A percentile compares a stretch with the other conserved stretches of the same genome.
Conservation (phyloP, 345 rosid genomes). For the Lepidium didymum region DNA sequence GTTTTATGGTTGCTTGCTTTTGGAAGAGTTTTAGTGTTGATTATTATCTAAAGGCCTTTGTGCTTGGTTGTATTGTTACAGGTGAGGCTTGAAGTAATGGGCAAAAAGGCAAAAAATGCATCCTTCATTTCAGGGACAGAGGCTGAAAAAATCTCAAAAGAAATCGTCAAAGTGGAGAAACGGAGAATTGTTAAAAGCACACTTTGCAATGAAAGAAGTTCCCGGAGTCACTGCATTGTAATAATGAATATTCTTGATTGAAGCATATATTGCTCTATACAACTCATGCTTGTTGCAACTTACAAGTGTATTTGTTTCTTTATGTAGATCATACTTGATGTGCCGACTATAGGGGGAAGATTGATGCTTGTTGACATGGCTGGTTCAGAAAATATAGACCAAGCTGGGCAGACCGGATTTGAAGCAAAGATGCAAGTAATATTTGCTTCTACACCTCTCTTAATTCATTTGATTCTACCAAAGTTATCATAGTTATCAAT, state of each 20-base stretch:
- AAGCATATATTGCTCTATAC: not conserved
- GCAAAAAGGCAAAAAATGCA: slow-evolving; percentile 92
- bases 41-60: not conserved
- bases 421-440: slow-evolving; percentile 98
- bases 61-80: slow-evolving; percentile 17
- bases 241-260: not conserved
- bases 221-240: slow-evolving; percentile 88
- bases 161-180: slow-evolving; percentile 93
- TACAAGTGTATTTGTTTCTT: not conserved
- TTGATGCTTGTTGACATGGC: slow-evolving; percentile 99
- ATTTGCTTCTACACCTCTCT: not conserved
- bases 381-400: slow-evolving; percentile 96
- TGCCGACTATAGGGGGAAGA: slow-evolving; percentile 93
- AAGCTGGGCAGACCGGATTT: slow-evolving; percentile 86
- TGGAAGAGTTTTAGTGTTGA: not conserved
- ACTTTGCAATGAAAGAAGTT: slow-evolving; percentile 85
- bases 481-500: not conserved
- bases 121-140: slow-evolving; percentile 79
- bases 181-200: slow-evolving; percentile 92
- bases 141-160: slow-evolving; percentile 82
- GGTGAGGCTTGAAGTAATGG: slow-evolving; percentile 96
- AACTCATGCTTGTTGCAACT: not conserved
- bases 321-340: slow-evolving; percentile 82
- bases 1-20: not conserved
- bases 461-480: not conserved